A percentile compares a stretch with the other conserved stretches of the same genome.
Evolutionary conservation across 2,329 filamentous ascomycete species (phyloP).

Genomic region (Trichoderma citrinoviride): DNA sequence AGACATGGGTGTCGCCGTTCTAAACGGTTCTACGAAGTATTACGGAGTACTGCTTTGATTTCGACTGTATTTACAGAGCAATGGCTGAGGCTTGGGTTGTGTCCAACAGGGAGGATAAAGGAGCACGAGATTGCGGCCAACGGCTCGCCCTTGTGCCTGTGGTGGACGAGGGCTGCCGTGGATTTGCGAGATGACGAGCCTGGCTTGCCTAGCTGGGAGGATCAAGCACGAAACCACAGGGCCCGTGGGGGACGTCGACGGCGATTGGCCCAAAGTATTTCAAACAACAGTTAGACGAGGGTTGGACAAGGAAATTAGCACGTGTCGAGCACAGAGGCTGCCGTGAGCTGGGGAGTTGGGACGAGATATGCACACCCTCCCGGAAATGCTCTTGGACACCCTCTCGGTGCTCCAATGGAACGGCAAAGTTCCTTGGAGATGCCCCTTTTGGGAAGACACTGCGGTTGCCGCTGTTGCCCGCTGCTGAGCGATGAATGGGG

Average conservation of each 20-base stretch:
- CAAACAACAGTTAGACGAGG: constrained; percentile 1
- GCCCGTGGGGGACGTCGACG: neutral
- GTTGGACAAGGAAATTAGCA: constrained; percentile 6
- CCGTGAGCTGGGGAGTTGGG: constrained; percentile 2
- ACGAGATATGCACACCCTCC: constrained; percentile 12
- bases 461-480: neutral
- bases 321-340: constrained; percentile 6
- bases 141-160: neutral
- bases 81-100: neutral
- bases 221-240: neutral
- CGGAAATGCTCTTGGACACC: neutral
- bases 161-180: neutral
- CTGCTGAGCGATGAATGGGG: neutral
- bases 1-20: constrained; percentile 15
- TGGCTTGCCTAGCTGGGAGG: neutral
- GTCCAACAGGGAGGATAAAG: neutral
- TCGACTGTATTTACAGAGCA: too few species aligned
- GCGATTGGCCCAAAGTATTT: neutral
- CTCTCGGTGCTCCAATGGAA: constrained; percentile 10
- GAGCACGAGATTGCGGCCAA: constrained; percentile 1
- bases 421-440: neutral
- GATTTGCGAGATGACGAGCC: constrained; percentile 4
- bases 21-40: neutral
- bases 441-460: neutral
- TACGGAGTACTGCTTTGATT: neutral